Base-by-base conservation (phyloP, 2,329 filamentous ascomycete species). In the Phyllosticta capitalensis region DNA sequence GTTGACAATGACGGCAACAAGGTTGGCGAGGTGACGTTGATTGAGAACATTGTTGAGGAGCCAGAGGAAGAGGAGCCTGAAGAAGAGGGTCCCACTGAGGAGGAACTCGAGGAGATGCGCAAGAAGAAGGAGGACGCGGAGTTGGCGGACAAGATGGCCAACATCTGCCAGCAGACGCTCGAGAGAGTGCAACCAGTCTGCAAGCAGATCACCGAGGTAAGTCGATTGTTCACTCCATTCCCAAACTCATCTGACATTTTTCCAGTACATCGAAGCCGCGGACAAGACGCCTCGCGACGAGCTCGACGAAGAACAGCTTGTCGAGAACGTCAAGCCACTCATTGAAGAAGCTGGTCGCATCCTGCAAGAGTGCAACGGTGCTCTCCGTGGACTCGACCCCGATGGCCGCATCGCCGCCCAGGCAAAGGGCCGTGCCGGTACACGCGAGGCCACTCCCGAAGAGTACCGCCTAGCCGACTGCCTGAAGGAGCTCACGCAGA, bases 231-330 rank as follows among this genome's bases (percentile, higher is more conserved):
- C 21, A 10, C 9, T 10, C n/a, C 24, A 52, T 55, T 51, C 26
- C 52, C 21, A 51, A 54, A 1, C n/a, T 26, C 24, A n/a, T 61
- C 63, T 65, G 65, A 71, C 64, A 64, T 22, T 51, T 17, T 30
- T 62, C 52, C 64, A 89, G 83, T 82, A 87, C 75, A 88, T 95
- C 67, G 89, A 95, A 66, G 80, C 80, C 59, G 90, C 89, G 26
- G 89, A 96, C 72, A 83, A 84, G 64, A 89, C 87, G 26, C 87
- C 88, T 51, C 88, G 90, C 74, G 89, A 95, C 4, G 90, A 96
- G 66, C 85, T 92, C 22, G 90, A 96, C 68, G 92, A 96, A 71
- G 90, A 96, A 68, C 83, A 89, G 65, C 83, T 96, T 5, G 91
- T 96, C 68, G 84, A 89, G 71, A 82, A 91, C 61, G 90, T 96